phyloP scores from a whole-genome alignment of 2,329 filamentous ascomycete species.

The Epichloe uncinata region DNA sequence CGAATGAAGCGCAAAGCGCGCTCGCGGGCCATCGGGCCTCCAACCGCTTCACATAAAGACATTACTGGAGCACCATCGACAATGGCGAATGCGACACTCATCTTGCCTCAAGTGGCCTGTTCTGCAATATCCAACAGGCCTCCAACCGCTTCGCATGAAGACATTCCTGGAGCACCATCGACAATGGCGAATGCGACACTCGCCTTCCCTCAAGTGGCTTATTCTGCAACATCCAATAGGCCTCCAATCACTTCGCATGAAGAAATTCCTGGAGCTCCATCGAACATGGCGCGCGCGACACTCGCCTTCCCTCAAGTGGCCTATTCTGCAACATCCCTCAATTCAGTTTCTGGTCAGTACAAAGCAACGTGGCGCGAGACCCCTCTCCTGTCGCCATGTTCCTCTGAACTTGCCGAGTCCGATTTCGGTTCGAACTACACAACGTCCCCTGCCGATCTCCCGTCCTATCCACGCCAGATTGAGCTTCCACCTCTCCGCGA shows the following conservation, averaged over 20 bases:
- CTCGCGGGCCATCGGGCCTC: background rate
- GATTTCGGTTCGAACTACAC: conserved; percentile 53
- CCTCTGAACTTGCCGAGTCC: conserved; percentile 42
- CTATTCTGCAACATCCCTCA: background rate
- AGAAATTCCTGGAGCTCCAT: background rate
- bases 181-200: background rate
- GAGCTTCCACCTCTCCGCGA: conserved; percentile 26
- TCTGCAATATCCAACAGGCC: too few relatives aligned
- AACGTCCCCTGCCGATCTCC: conserved; percentile 36
- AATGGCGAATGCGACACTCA: background rate
- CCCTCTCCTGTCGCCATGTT: conserved; percentile 24
- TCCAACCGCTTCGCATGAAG: background rate
- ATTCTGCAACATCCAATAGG: too few relatives aligned
- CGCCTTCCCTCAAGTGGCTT: background rate
- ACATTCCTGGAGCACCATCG: background rate
- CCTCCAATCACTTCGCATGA: background rate
- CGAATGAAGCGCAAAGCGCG: conserved; percentile 41
- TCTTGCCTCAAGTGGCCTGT: background rate
- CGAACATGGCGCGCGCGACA: background rate
- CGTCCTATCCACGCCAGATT: conserved; percentile 23
- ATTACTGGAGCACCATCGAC: background rate
- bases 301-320: background rate
- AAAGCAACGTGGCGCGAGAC: conserved; percentile 14
- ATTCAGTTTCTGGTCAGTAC: background rate
- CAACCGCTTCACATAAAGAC: background rate